phyloP scores from a whole-genome alignment of 345 rosid species.

The Brassica incana region DNA sequence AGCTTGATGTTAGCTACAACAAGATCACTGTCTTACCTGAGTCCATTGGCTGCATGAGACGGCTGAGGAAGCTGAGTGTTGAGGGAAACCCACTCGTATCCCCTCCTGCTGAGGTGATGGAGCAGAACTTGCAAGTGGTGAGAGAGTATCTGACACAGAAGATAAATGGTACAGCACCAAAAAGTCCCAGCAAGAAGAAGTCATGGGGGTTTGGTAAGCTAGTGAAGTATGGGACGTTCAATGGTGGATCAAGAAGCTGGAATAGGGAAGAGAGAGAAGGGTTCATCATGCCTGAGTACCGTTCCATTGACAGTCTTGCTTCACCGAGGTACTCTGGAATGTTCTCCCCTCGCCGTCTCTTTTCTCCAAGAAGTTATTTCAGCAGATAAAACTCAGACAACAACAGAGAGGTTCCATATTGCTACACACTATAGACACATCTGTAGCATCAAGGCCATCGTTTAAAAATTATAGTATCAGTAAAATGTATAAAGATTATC shows the following conservation, averaged over 20 bases:
- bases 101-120: constrained; percentile 71
- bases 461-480: neutral
- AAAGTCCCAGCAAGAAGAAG: constrained; percentile 53
- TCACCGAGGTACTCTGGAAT: constrained; percentile 62
- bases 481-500: constrained; percentile 18
- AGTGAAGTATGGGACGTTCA: constrained; percentile 63
- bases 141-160: constrained; percentile 67
- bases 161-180: constrained; percentile 50
- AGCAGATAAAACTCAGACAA: constrained; percentile 28
- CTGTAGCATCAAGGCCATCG: neutral
- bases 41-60: constrained; percentile 74
- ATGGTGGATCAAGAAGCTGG: constrained; percentile 37
- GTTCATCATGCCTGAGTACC: constrained; percentile 52
- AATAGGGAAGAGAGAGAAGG: constrained; percentile 49
- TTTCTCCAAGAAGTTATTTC: constrained; percentile 55
- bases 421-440: constrained; percentile 3
- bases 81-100: constrained; percentile 86
- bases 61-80: constrained; percentile 59
- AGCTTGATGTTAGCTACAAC: constrained; percentile 81
- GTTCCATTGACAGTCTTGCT: constrained; percentile 56
- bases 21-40: constrained; percentile 61
- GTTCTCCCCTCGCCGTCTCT: constrained; percentile 81
- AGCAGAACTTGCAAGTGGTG: constrained; percentile 54
- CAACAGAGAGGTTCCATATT: neutral
- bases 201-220: constrained; percentile 67